Base-by-base conservation (phyloP, 2,329 filamentous ascomycete species). In the Stachybotrys chlorohalonatus region DNA sequence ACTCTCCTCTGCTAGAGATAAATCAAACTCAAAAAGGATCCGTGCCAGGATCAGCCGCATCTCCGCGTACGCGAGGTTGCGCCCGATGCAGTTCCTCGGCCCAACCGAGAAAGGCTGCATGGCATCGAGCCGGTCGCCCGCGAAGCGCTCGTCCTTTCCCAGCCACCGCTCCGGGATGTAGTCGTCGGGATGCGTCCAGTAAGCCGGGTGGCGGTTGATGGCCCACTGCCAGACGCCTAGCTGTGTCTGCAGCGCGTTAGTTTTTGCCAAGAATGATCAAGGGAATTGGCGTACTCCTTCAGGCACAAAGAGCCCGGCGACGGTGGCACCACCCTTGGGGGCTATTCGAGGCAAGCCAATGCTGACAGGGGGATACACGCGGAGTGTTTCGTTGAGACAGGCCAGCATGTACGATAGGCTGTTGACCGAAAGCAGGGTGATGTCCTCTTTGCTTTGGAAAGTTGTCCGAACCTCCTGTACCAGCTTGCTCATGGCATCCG, bases 71-170 rank as follows among this genome's bases (percentile, higher is more conserved):
- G 50, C 50, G 7, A 52, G 13, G 39, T 45, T 52, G 8, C 32
- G 13, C 9, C 77, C 78, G 30, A 81, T 66, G 54, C 78, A 81
- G 52, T 78, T 76, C 3, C 77, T 64, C 2, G 77, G 71, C 0
- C 78, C 77, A 1, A 74, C 45, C 2, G 71, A 70, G 52, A 81
- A 80, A 0, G 77, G 74, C 59, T 79, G 72, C 31, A 76, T 63
- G 4, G 68, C 70, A 0, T 71, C 69, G 30, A 66, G 65, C 15
- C 65, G 65, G 58, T 81, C 77, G 17, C 49, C 55, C 1, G 58
- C 62, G 56, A 72, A 80, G 0, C 61, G 31, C 1, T 54, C 15
- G 8, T 60, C 64, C 7, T 63, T 58, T 15, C 52, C 57, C 1
- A 62, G 17, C 57, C 57, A 62, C 1, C 60, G 56, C 31, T 58